Evolutionary conservation across 129 eudicot species (phyloP), one percentile per base, ranked within the genome.

Genomic region (Gnaphalium uliginosum): DNA sequence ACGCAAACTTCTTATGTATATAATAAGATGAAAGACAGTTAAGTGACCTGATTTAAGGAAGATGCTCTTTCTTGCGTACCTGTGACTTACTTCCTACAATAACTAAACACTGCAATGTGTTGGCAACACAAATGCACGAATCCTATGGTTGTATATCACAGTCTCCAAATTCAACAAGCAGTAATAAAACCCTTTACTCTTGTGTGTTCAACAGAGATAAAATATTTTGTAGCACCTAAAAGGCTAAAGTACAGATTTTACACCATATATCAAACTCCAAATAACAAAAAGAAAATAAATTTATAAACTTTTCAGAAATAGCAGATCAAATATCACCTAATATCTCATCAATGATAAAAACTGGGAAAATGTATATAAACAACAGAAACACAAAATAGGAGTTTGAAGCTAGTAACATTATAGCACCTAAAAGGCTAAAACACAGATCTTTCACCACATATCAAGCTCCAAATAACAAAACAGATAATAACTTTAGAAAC

Each of bases 371-470:
- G 59, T 26, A 25, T 8, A 22, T 24, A 61, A 26, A 60, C 6
- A 21, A 59, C 4, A 59, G 2, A 9, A 58, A 58, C 22, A 23
- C 4, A 23, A 60, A 24, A 5, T 18, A 54, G 11, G 11, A 9
- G 7, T 24, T 58, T 7, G 9, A 18, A 23, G 43, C 10, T 21
- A 60, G 29, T 8, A 17, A 17, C 9, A 50, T 19, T 53, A 51
- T 5, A 48, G 6, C 53, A 66, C 26, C 64, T 23, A 53, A 66
- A 26, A 33, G 22, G 25, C 17, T 10, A 74, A 29, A 56, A 29
- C 78, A 22, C 32, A 48, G 54, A 76, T 76, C 41, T 53, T 67
- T 76, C 58, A 51, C 48, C n/a, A 33, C 15, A 66, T 33, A 64
- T 10, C 43, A 62, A 74, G 26, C 15, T 60, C 69, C 23, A 33